Evolutionary conservation across 106 monocot genomes (phyloP), one percentile per base, ranked within the genome.

Genomic region (Hemerocallis citrina): DNA sequence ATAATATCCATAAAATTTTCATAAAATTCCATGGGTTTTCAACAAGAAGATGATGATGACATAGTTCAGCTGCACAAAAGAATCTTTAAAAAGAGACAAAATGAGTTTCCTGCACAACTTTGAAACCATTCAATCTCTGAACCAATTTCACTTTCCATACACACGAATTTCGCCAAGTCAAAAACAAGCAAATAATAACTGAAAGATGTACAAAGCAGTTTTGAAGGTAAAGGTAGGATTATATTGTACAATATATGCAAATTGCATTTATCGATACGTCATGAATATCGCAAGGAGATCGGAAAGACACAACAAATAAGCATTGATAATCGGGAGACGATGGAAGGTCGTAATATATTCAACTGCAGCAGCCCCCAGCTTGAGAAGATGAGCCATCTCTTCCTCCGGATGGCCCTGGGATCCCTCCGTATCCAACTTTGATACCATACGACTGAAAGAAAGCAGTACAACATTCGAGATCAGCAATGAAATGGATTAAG

Each of bases 371-470:
- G 34, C 72, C 48, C 11, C 72, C 72, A 19, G 72, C 55, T 64
- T 72, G 72, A 35, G 72, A 64, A 12, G 72, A 64, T 9, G 64
- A 45, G 19, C 44, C 72, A 27, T 72, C 72, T 57, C 72, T 65
- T 17, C 72, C 72, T 48, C 72, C 72, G n/a, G 64, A 35, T 29
- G 64, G 57, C 23, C 72, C 72, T n/a, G 41, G 72, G 24, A 72
- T 65, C 13, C 72, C 72, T 46, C 72, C 72, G 31, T 72, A 72
- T 29, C 72, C 72, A 36, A 72, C 44, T 72, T 72, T 72, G 28
- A 72, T 72, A 7, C 72, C 72, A 29, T 64, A 64, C 9, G 72
- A 72, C 72, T 72, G 72, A 23, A 55, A 46, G 16, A 30, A 32
- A 67, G 35, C n/a, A n/a, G n/a, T 7, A 19, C 7, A 45, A 45